Evolutionary conservation across 1,139 yeast species (phyloP).

Genomic region (Lodderomyces beijingensis): DNA sequence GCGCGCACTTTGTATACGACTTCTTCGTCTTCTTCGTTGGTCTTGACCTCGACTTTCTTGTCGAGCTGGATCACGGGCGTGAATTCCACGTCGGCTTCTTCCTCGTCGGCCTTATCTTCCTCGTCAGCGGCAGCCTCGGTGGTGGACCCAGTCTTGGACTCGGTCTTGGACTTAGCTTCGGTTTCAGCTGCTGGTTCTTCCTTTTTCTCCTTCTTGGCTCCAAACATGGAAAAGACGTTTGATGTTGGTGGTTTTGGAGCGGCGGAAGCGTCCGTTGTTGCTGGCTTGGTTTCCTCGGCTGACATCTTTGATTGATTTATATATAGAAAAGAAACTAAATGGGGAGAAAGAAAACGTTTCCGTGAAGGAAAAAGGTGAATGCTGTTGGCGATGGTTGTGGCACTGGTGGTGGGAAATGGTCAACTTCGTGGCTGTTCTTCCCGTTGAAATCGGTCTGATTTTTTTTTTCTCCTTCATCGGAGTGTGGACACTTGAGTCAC

Average conservation of each 20-base stretch:
- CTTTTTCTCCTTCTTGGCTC: constrained; percentile 70
- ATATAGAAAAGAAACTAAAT: too few relatives aligned
- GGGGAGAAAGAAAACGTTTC: too few relatives aligned
- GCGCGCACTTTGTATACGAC: constrained; percentile 87
- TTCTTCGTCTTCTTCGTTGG: constrained; percentile 95
- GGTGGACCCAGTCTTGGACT: constrained; percentile 16
- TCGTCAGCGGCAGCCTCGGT: constrained; percentile 32
- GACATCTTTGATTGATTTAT: constrained; percentile 32
- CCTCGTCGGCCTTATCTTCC: constrained; percentile 70
- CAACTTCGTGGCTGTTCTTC: neutral
- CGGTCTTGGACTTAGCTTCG: constrained; percentile 25
- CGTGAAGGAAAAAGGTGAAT: too few relatives aligned
- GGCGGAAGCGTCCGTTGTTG: constrained; percentile 15
- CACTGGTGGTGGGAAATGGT: too few relatives aligned
- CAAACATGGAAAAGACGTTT: constrained; percentile 86
- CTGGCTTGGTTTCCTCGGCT: constrained; percentile 33
- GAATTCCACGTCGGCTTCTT: constrained; percentile 91
- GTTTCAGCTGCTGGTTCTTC: constrained; percentile 22
- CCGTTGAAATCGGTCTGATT: neutral
- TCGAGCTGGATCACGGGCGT: constrained; percentile 95
- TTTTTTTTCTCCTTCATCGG: neutral
- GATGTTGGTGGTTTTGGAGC: constrained; percentile 59
- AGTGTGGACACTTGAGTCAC: too few relatives aligned
- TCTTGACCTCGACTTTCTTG: constrained; percentile 85
- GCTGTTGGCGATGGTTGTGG: too few relatives aligned